Percentiles rank a stretch among this genome's conserved stretches.
phyloP scores from a whole-genome alignment of 768 basidiomycete species.

The Hebeloma cylindrosporum region DNA sequence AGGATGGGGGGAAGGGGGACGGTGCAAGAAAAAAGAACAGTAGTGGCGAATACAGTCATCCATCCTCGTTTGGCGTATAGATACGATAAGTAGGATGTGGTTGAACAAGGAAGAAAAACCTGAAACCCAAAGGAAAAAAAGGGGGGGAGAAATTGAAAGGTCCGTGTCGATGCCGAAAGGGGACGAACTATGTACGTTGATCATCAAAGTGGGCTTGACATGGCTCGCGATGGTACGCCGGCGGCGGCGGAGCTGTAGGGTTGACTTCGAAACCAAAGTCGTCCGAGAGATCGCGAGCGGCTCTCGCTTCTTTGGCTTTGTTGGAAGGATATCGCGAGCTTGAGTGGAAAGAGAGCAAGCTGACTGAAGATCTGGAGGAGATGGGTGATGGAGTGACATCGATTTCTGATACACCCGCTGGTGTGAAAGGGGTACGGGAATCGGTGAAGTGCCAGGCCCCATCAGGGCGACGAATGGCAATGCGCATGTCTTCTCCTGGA shows the following conservation, averaged over 20 bases:
- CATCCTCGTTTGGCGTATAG: too few relatives aligned
- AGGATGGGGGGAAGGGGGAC: too few relatives aligned
- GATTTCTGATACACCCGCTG: conserved; percentile 37
- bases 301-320: conserved; percentile 16
- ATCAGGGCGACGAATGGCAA: conserved; percentile 50
- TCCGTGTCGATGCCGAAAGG: too few relatives aligned
- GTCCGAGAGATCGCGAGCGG: not conserved
- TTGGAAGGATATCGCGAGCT: conserved; percentile 17
- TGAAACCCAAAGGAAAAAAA: conserved; percentile 7
- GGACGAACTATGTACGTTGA: not conserved
- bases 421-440: conserved; percentile 40
- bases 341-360: conserved; percentile 18
- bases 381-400: conserved; percentile 31
- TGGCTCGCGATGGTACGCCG: conserved; percentile 27
- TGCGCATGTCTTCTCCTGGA: conserved; percentile 58
- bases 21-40: too few relatives aligned
- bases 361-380: conserved; percentile 20
- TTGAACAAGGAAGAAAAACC: conserved; percentile 7
- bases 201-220: conserved; percentile 18
- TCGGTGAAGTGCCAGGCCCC: conserved; percentile 58
- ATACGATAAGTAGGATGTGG: too few relatives aligned
- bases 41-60: too few relatives aligned
- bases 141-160: conserved; percentile 2
- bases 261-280: conserved; percentile 18
- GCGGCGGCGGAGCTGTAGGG: conserved; percentile 24